phyloP scores from a whole-genome alignment of 1,284 basidiomycete species.

The Cutaneotrichosporon cutaneum region DNA sequence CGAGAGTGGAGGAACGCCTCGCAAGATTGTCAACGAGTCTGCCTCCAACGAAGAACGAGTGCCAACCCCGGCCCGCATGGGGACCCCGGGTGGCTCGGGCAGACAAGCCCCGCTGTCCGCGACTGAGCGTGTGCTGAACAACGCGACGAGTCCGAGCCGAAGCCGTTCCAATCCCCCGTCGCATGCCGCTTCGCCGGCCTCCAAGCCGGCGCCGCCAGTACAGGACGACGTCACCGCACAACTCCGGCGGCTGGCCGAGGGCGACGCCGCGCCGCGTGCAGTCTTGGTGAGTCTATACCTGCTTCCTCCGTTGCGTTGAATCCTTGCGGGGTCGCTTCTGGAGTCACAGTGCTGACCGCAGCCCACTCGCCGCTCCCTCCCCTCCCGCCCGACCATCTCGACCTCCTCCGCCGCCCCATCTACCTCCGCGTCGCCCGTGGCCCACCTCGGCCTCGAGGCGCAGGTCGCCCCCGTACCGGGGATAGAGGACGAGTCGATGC shows the following conservation, averaged over 20 bases:
- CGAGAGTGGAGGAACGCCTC: background rate
- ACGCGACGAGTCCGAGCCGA: conserved; percentile 7
- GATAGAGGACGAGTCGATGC: conserved; percentile 37
- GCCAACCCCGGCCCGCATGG: background rate
- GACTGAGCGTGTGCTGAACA: conserved; percentile 28
- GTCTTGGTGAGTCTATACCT: conserved; percentile 15
- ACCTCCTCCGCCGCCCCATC: conserved; percentile 2
- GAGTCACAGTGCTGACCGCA: conserved; percentile 5
- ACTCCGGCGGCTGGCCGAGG: conserved; percentile 21
- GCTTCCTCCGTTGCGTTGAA: too few species aligned
- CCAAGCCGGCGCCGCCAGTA: background rate
- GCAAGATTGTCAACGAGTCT: background rate
- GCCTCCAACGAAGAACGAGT: background rate
- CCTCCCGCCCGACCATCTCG: conserved; percentile 7
- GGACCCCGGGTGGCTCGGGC: background rate
- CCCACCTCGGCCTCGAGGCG: background rate
- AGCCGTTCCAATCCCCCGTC: background rate
- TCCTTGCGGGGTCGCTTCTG: too few species aligned
- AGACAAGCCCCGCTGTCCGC: background rate
- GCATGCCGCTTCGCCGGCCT: background rate
- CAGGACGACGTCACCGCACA: conserved; percentile 19
- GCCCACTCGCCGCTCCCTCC: conserved; percentile 11
- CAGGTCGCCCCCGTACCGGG: background rate
- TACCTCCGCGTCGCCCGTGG: background rate
- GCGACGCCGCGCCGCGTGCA: conserved; percentile 2